Base-by-base conservation (phyloP, 371 early-diverging fungal species). In the Saksenaea oblongispora region DNA sequence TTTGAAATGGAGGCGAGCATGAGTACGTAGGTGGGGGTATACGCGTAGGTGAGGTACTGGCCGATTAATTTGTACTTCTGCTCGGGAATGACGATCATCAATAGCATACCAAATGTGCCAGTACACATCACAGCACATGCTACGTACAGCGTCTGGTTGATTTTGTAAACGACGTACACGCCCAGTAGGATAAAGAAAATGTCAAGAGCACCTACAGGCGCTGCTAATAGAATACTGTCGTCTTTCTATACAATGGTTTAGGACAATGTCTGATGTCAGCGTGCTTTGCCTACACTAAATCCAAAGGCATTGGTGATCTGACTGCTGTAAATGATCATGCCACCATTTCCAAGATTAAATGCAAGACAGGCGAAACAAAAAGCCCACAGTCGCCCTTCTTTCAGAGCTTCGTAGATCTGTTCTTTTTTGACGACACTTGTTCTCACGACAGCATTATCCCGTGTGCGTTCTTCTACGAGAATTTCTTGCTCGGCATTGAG, bases 291-390 rank as follows among this genome's bases (percentile, higher is more conserved):
- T 66, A 69, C 75, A 27, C 47, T 61, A 39, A 72, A 75, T 9
- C 72, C 72, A 60, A 75, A 65, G 4, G 67, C 70, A 31, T 65
- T 59, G 15, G 69, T 61, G 41, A 75, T 62, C 14, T 66, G 64
- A 17, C 67, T 65, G 56, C 64, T 70, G 31, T 67, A 75, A 2
- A 59, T 69, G 26, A 67, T 67, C 68, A 75, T 66, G 28, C 70
- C 76, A 54, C 76, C 76, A 26, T 75, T 75, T 53, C 69, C 70
- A 11, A 75, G 57, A 42, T 65, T 73, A 42, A 73, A 61, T n/a
- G 62, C 44, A 11, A 75, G 26, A 36, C 65, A 65, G 7, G 62
- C 59, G 17, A 75, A 17, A 27, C 64, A 59, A 47, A 75, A 59
- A 5, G 67, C 54, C 71, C 73, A 75, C 22, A 58, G 70, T 7